Conservation (phyloP, 768 basidiomycete species). For the Saitozyma sp. region DNA sequence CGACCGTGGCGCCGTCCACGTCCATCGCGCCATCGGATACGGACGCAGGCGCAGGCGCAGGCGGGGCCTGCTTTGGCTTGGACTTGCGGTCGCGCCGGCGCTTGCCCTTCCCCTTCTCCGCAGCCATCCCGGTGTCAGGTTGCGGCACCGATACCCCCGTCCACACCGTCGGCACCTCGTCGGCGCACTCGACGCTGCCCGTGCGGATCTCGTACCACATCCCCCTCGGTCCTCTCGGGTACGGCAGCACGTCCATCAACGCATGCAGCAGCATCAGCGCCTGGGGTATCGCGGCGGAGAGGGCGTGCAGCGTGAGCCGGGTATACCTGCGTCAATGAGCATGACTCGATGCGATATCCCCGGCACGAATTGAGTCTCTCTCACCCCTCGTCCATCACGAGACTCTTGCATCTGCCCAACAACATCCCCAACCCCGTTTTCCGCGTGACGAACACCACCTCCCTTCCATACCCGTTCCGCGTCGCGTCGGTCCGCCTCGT, state of each 20-base stretch:
- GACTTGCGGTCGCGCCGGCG: not conserved
- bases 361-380: constrained; percentile 12
- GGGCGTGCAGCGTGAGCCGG: constrained; percentile 44
- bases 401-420: constrained; percentile 49
- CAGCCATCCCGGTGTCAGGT: not conserved
- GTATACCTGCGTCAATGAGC: constrained; percentile 33
- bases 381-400: constrained; percentile 52
- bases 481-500: constrained; percentile 37
- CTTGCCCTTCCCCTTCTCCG: not conserved
- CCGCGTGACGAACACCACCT: constrained; percentile 49
- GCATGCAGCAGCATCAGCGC: constrained; percentile 48
- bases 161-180: constrained; percentile 30
- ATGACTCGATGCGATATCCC: no score
- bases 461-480: constrained; percentile 39
- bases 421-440: constrained; percentile 45
- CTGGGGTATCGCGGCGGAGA: constrained; percentile 52
- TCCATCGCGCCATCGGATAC: no score
- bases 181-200: constrained; percentile 43
- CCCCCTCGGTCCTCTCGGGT: constrained; percentile 34
- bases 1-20: no score
- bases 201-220: constrained; percentile 51
- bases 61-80: not conserved
- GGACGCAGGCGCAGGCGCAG: no score
- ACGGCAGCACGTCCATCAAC: constrained; percentile 51
- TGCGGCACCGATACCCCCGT: no score